Conservation (phyloP, 305 asterid genomes). For the Solanum chacoense region DNA sequence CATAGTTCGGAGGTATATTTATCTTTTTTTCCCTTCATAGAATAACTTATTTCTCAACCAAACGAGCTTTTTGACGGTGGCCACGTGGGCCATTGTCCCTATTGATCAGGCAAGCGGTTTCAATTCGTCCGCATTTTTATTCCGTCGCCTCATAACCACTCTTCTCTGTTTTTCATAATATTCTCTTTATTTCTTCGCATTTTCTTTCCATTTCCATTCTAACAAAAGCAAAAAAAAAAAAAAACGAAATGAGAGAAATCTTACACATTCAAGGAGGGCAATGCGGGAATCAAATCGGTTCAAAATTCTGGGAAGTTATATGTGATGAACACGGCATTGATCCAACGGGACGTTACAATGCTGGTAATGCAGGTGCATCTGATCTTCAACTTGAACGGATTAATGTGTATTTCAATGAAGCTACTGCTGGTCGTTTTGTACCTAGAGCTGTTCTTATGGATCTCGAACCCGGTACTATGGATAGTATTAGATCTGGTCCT, state of each 20-base stretch:
- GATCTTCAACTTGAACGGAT: constrained; percentile 3
- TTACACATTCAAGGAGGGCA: constrained; percentile 11
- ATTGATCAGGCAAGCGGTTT: neutral
- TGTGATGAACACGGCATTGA: constrained; percentile 8
- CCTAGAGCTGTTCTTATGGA: constrained; percentile 72
- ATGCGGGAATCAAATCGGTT: constrained; percentile 10
- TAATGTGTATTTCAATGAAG: constrained; percentile 6
- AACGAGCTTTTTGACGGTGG: neutral
- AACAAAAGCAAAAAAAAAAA: neutral
- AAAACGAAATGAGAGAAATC: neutral
- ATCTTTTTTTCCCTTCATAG: neutral
- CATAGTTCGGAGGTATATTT: no score
- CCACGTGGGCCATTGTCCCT: neutral
- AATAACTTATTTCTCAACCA: neutral
- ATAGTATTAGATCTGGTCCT: constrained; percentile 57
- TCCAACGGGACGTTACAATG: constrained; percentile 1
- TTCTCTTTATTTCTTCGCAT: neutral
- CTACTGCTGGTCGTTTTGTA: constrained; percentile 5
- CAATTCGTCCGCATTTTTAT: neutral
- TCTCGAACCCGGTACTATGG: constrained; percentile 79
- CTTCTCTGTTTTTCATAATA: neutral
- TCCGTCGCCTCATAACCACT: neutral
- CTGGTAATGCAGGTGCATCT: neutral
- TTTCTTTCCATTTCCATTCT: neutral
- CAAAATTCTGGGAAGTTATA: constrained; percentile 9